phyloP scores from a whole-genome alignment of 768 basidiomycete species.

The Hygrocybe punicea region DNA sequence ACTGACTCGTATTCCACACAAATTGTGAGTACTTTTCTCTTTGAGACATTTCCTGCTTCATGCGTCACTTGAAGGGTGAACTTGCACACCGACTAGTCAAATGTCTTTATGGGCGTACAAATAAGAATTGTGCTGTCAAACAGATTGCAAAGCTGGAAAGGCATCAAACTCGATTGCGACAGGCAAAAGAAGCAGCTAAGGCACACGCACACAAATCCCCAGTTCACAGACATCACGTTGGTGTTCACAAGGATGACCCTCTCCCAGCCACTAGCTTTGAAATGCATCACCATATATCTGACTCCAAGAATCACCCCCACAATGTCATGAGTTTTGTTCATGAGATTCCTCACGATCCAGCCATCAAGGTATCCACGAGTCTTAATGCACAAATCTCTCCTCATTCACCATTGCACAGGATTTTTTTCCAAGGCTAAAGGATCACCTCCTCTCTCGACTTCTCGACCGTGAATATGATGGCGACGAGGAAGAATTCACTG shows the following conservation, averaged over 20 bases:
- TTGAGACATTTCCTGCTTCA: not conserved
- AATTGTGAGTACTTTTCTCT: constrained; percentile 18
- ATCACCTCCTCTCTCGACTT: constrained; percentile 31
- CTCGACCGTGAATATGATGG: constrained; percentile 10
- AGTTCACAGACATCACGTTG: not conserved
- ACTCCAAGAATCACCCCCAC: constrained; percentile 5
- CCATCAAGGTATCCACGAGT: constrained; percentile 19
- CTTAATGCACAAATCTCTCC: too few species aligned
- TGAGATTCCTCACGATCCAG: constrained; percentile 16
- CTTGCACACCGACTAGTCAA: constrained; percentile 38
- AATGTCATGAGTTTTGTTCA: constrained; percentile 10
- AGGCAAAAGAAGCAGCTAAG: constrained; percentile 9
- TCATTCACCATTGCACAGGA: too few species aligned
- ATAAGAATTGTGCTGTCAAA: constrained; percentile 24
- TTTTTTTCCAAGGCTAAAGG: constrained; percentile 27
- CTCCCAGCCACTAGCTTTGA: not conserved
- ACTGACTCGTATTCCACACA: constrained; percentile 35
- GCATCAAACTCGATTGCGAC: constrained; percentile 8
- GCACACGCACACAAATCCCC: not conserved
- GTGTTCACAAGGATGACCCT: constrained; percentile 5
- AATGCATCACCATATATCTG: constrained; percentile 19
- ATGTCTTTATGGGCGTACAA: constrained; percentile 30
- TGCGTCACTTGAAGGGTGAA: too few species aligned
- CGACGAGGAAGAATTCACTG: constrained; percentile 17
- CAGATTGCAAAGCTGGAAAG: constrained; percentile 25